Evolutionary conservation across 192 early-diverging fungal genomes (phyloP), one percentile per base, ranked within the genome.

Genomic region (Neocallimastix lanati): DNA sequence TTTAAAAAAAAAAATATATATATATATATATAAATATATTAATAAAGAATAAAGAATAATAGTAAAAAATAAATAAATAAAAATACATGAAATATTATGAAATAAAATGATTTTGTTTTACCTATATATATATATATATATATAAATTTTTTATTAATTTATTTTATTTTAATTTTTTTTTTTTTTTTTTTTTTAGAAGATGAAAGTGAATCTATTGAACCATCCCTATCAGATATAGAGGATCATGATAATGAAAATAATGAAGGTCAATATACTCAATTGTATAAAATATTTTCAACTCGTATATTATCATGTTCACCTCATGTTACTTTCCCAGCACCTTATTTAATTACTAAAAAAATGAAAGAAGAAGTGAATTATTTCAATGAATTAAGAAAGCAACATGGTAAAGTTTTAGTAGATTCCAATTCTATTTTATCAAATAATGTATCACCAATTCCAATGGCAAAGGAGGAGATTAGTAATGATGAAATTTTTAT

Each of bases 231-330:
- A n/a, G 50, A 67, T 67, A 25, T 27, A 11, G 50, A 67, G 0
- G 18, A 25, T n/a, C 1, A n/a, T 11, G 25, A 67, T 67, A 67
- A n/a, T 67, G 25, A 67, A 25, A 9, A 0, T n/a, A 4, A 67
- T 21, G 50, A 67, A 67, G 50, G 50, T 67, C 50, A 67, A 67
- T 67, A 67, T 21, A 67, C 50, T 67, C 21, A 67, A n/a, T 25
- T 67, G 4, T 67, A 67, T 67, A 67, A 67, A n/a, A 67, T 67
- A 1, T 67, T 67, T 67, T 67, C 50, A 4, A n/a, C 21, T 67
- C 21, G 50, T 1, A 91, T 94, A 36, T 85, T 99, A 15, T 97
- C 96, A 1, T 94, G 91, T 5, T 97, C 96, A 0, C 95, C 95
- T 4, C 91, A 90, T 83, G 95, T 99, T 28, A 83, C 83, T 36